Evolutionary conservation across 176 grass and related monocot species (phyloP).

Genomic region (Oryza punctata): DNA sequence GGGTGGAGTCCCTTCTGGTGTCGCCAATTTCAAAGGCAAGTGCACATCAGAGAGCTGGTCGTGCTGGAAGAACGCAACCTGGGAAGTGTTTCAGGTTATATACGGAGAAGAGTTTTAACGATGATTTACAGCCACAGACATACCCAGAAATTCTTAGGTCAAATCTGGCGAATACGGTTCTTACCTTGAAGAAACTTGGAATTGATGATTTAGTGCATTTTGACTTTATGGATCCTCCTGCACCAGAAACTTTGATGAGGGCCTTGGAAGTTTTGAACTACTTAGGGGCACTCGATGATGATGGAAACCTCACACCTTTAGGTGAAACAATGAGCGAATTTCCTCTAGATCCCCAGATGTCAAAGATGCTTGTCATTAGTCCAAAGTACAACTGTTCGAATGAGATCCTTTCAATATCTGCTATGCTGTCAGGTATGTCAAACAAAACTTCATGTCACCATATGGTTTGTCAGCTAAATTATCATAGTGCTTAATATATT

Average conservation of each 20-base stretch:
- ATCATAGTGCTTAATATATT: slow-evolving; percentile 15
- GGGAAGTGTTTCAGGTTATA: slow-evolving; percentile 98
- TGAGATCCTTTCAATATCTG: slow-evolving; percentile 94
- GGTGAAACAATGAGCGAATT: slow-evolving; percentile 98
- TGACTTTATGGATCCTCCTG: slow-evolving; percentile 99
- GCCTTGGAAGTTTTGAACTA: slow-evolving; percentile 96
- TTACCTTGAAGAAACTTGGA: slow-evolving; percentile 94
- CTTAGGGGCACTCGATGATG: slow-evolving; percentile 82
- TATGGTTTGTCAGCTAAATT: slow-evolving; percentile 18
- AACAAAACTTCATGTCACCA: neutral
- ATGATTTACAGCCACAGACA: slow-evolving; percentile 89
- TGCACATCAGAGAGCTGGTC: slow-evolving; percentile 90
- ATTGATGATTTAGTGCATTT: slow-evolving; percentile 99
- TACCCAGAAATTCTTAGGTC: slow-evolving; percentile 98
- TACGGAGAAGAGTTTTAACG: slow-evolving; percentile 93
- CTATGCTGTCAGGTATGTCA: slow-evolving; percentile 91
- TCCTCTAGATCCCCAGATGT: slow-evolving; percentile 93
- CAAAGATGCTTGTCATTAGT: slow-evolving; percentile 96
- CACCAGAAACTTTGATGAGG: slow-evolving; percentile 91
- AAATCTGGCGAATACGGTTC: slow-evolving; percentile 90
- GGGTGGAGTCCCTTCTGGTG: slow-evolving; percentile 87
- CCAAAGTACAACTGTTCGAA: slow-evolving; percentile 96
- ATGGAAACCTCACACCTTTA: slow-evolving; percentile 81
- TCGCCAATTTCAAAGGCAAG: slow-evolving; percentile 99
- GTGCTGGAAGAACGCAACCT: slow-evolving; percentile 92